phyloP scores from a whole-genome alignment of 768 basidiomycete species.

The Leucosporidium creatinivorum region DNA sequence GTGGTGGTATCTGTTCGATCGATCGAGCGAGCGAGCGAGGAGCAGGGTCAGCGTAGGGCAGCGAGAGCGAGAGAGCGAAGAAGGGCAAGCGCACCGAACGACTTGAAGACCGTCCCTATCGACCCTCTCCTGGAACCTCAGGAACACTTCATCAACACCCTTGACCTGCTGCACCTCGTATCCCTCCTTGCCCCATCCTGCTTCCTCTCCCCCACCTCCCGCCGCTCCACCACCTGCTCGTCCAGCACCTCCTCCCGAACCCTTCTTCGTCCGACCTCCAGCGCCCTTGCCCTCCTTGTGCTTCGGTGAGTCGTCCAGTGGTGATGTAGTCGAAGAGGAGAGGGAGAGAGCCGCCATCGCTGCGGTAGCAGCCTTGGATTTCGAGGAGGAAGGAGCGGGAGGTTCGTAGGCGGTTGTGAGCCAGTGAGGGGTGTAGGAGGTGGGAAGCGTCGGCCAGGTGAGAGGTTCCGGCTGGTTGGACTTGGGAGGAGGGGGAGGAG shows the following conservation, averaged over 20 bases:
- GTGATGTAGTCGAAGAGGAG: neutral
- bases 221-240: slow-evolving; percentile 34
- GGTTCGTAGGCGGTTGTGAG: slow-evolving; percentile 35
- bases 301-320: neutral
- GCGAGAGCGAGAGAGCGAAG: slow-evolving; percentile 18
- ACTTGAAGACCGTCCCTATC: slow-evolving; percentile 71
- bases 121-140: slow-evolving; percentile 69
- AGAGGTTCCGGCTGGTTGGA: neutral
- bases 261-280: slow-evolving; percentile 14
- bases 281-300: slow-evolving; percentile 16
- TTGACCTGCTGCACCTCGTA: slow-evolving; percentile 69
- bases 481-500: neutral
- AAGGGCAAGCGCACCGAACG: slow-evolving; percentile 55
- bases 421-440: slow-evolving; percentile 32
- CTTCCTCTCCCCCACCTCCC: slow-evolving; percentile 43
- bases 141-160: slow-evolving; percentile 71
- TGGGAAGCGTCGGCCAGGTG: slow-evolving; percentile 6
- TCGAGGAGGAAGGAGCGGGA: slow-evolving; percentile 5
- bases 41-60: neutral
- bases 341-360: neutral
- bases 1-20: slow-evolving; percentile 66
- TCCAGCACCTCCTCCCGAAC: neutral
- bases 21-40: neutral
- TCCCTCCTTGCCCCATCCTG: slow-evolving; percentile 58
- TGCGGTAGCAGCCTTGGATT: slow-evolving; percentile 1